phyloP scores from a whole-genome alignment of 1,139 yeast genomes.

The Blastobotrys raffinosifermentans region DNA sequence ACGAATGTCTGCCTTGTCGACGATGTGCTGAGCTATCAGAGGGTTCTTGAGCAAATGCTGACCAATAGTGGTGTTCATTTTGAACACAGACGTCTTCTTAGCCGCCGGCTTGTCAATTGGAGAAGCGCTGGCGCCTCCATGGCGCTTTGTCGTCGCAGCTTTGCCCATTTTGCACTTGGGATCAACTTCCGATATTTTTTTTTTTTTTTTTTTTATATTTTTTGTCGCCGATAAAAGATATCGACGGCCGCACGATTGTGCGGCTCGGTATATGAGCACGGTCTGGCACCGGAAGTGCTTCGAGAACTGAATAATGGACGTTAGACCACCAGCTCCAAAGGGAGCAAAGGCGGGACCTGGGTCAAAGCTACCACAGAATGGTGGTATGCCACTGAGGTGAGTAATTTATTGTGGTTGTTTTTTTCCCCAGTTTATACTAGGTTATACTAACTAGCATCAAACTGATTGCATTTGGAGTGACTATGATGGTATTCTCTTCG shows the following conservation, averaged over 20 bases:
- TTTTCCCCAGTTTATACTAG: too few relatives aligned
- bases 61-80: constrained; percentile 93
- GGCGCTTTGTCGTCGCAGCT: constrained; percentile 16
- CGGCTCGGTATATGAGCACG: background rate
- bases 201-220: background rate
- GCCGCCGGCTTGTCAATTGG: constrained; percentile 8
- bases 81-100: constrained; percentile 61
- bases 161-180: constrained; percentile 23
- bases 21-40: constrained; percentile 94
- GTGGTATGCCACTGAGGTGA: too few relatives aligned
- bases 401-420: too few relatives aligned
- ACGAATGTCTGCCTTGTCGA: constrained; percentile 87
- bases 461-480: constrained; percentile 38
- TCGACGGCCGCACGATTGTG: background rate
- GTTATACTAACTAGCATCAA: constrained; percentile 29
- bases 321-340: too few relatives aligned
- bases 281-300: background rate
- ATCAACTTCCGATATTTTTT: background rate
- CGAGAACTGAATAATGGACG: too few relatives aligned
- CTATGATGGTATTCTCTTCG: constrained; percentile 37
- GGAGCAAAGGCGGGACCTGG: too few relatives aligned
- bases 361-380: too few relatives aligned
- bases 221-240: background rate
- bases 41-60: constrained; percentile 97
- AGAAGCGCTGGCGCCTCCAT: constrained; percentile 15